Percentiles rank a stretch among this genome's conserved stretches.
phyloP scores from a whole-genome alignment of 1,284 basidiomycete species.

The Tilletia setariae region DNA sequence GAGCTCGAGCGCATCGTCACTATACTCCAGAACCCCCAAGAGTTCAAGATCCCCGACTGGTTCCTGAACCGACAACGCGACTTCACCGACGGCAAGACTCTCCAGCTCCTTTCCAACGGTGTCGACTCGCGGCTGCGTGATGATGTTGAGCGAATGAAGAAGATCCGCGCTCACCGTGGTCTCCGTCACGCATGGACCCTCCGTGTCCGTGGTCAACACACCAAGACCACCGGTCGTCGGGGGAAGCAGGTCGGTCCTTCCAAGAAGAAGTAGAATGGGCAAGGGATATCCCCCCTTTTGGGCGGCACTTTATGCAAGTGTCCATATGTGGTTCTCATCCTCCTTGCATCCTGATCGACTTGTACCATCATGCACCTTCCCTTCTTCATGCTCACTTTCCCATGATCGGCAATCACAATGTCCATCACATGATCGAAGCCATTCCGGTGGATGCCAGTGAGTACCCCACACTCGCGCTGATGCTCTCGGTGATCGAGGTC shows the following conservation, averaged over 20 bases:
- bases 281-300: not conserved
- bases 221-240: constrained; percentile 86
- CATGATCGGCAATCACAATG: too few species aligned
- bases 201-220: constrained; percentile 89
- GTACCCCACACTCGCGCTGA: too few species aligned
- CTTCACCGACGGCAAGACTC: constrained; percentile 94
- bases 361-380: too few species aligned
- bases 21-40: constrained; percentile 98
- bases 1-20: constrained; percentile 99
- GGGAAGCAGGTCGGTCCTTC: constrained; percentile 52
- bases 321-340: too few species aligned
- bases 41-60: constrained; percentile 99
- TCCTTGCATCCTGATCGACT: too few species aligned
- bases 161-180: constrained; percentile 98
- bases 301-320: not conserved
- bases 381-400: too few species aligned
- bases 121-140: constrained; percentile 99
- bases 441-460: too few species aligned
- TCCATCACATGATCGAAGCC: too few species aligned
- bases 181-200: constrained; percentile 96
- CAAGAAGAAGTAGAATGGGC: constrained; percentile 47
- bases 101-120: constrained; percentile 91
- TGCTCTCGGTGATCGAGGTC: too few species aligned
- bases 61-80: constrained; percentile 97
- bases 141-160: constrained; percentile 97